Percentiles rank a stretch among this genome's conserved stretches.
phyloP scores from a whole-genome alignment of 306 rosid species.

The Mimosa pudica region DNA sequence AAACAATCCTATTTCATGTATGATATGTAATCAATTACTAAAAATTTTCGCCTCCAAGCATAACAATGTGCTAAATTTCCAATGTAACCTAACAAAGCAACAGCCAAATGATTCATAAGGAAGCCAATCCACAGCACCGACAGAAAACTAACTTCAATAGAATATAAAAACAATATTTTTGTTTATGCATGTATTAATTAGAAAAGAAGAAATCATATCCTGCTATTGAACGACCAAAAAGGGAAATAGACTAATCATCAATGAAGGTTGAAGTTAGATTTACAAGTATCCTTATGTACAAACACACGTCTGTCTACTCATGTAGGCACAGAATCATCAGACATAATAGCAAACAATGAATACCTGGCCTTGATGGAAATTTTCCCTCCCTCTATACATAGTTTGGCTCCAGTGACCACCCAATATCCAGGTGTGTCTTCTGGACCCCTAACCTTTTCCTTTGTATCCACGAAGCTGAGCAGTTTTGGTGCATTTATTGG shows the following conservation, averaged over 20 bases:
- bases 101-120: neutral
- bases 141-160: no score
- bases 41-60: neutral
- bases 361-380: conserved; percentile 60
- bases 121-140: no score
- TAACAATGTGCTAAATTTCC: neutral
- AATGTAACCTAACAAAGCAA: neutral
- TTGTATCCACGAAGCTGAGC: conserved; percentile 40
- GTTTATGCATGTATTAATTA: neutral
- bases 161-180: neutral
- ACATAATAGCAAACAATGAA: conserved; percentile 52
- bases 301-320: neutral
- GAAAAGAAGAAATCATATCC: neutral
- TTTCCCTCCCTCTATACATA: conserved; percentile 52
- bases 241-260: neutral
- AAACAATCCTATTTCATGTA: neutral
- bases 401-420: conserved; percentile 78
- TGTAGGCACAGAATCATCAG: conserved; percentile 39
- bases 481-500: conserved; percentile 40
- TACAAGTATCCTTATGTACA: neutral
- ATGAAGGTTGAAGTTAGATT: neutral
- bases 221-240: neutral
- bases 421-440: conserved; percentile 65
- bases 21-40: no score
- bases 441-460: conserved; percentile 61